Base-by-base conservation (phyloP, 2,329 filamentous ascomycete genomes). In the Fusarium coffeatum region DNA sequence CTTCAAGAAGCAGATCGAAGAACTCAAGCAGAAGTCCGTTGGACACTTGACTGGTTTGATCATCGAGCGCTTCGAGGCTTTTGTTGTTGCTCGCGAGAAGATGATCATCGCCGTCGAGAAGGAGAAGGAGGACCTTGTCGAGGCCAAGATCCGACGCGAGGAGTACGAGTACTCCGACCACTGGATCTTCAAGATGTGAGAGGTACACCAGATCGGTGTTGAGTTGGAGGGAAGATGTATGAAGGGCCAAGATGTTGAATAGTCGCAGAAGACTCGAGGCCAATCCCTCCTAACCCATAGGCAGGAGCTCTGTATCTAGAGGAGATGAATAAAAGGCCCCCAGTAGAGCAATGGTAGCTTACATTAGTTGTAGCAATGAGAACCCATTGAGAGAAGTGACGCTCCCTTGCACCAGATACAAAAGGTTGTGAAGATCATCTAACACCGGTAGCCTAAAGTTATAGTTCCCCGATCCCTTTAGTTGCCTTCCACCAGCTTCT, bases 161-260 rank as follows among this genome's bases (percentile, higher is more conserved):
- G 0, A 42, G 40, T 42, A 5, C 8, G 8, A 42, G 40, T 22
- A 42, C 40, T 42, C 40, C 5, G n/a, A 15, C 8, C 12, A 42
- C 20, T 42, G 40, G n/a, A 15, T 22, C 8, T 22, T 42, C 4
- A 42, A 42, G 42, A 37, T 37, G 10, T 37, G n/a, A 37, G 10
- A 37, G 6, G 18, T 7, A n/a, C 3, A 6, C 3, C 3, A 3
- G 18, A 6, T 12, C 1, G 10, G 6, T n/a, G 5, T 2, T n/a
- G 3, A 37, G 34, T 0, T 37, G 10, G 18, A n/a, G 4, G 18
- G 6, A 11, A n/a, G 9, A n/a, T 37, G 9, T n/a, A 2, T n/a
- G 10, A 4, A 37, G 5, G 0, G 34, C 18, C 0, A 4, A n/a
- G 18, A 11, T 37, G 18, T 37, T 37, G 34, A 11, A 6, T n/a